Evolutionary conservation across 1,284 basidiomycete genomes (phyloP), one percentile per base, ranked within the genome.

Genomic region (Moesziomyces sp.): DNA sequence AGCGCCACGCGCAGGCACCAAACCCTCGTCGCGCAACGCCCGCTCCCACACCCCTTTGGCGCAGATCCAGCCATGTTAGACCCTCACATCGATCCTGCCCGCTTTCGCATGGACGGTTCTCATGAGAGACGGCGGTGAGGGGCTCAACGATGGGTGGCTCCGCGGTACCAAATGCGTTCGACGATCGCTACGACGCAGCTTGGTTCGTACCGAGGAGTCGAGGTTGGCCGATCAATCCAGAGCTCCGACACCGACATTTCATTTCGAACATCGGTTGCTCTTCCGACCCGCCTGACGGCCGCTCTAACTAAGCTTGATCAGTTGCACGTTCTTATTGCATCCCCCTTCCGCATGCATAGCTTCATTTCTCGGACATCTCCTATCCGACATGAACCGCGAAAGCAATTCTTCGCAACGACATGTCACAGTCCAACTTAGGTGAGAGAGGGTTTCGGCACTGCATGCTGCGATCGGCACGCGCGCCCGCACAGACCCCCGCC

Each of bases 1-100:
- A 34, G 38, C 38, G 38, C 38, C 38, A 40, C 38, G 38, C 38
- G 38, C 38, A 40, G 38, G 38, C 38, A 40, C 38, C 38, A 40
- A 40, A 40, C 38, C 38, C 38, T 38, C 4, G 38, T 7, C 14
- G 16, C 5, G 10, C 13, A 18, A 5, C 35, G 14, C 10, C 14
- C 3, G 14, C 3, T n/a, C 38, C 11, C 38, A 34, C 30, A 10
- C 10, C 10, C 30, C 13, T 5, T 34, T 34, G 30, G 26, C 26
- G 26, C 5, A 6, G 5, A 7, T 28, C 26, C 26, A 28, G 6
- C 26, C 10, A 10, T 34, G 30, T 34, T 34, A 34, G 30, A 13
- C 4, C 30, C 10, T 13, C 5, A 5, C 26, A 28, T 28, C 26
- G 5, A 28, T 7, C 11, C 11, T 34, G 13, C 10, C 11, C 30